A percentile compares a stretch with the other conserved stretches of the same genome.
These are phyloP conservation scores for Globisporangium barbulae DNA, from an alignment of 352 stramenopile genomes.

Conservation along the genomic window DNA sequence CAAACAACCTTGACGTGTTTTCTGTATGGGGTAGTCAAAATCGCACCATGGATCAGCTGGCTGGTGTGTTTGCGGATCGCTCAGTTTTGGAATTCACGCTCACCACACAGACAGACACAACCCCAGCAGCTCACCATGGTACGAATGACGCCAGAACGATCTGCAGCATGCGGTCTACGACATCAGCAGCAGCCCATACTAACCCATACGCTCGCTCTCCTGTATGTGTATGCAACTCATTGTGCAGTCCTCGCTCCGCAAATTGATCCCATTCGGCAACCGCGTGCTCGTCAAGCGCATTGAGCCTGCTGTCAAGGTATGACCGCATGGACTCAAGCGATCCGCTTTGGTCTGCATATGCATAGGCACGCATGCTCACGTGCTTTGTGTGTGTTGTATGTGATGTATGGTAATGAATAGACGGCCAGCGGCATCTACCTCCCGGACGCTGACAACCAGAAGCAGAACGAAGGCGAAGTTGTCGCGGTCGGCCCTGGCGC, in stretches of 20 bases:
- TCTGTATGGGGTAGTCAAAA: not conserved
- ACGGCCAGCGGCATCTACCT: slow-evolving; percentile 94
- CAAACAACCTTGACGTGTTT: not conserved
- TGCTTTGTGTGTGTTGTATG: not conserved
- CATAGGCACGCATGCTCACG: not conserved
- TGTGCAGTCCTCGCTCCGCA: slow-evolving; percentile 53
- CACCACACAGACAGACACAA: slow-evolving; percentile 15
- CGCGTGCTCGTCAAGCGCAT: slow-evolving; percentile 93
- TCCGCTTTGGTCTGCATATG: not conserved
- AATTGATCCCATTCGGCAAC: slow-evolving; percentile 94
- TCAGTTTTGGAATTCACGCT: slow-evolving; percentile 17
- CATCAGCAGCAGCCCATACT: not conserved
- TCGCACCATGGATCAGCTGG: not conserved
- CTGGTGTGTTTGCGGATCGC: not conserved
- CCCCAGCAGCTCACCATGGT: slow-evolving; percentile 12
- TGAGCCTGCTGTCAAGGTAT: slow-evolving; percentile 84
- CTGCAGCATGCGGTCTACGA: not conserved
- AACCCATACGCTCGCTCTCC: not conserved
- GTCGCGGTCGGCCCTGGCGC: slow-evolving; percentile 92
- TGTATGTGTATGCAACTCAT: not conserved
- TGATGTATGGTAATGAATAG: slow-evolving; percentile 19
- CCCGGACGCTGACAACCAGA: slow-evolving; percentile 89
- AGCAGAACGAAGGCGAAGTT: slow-evolving; percentile 94
- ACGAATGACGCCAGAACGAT: not conserved
- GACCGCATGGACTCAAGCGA: not conserved